phyloP scores from a whole-genome alignment of 208 protist species.

The Trypanosoma grayi region DNA sequence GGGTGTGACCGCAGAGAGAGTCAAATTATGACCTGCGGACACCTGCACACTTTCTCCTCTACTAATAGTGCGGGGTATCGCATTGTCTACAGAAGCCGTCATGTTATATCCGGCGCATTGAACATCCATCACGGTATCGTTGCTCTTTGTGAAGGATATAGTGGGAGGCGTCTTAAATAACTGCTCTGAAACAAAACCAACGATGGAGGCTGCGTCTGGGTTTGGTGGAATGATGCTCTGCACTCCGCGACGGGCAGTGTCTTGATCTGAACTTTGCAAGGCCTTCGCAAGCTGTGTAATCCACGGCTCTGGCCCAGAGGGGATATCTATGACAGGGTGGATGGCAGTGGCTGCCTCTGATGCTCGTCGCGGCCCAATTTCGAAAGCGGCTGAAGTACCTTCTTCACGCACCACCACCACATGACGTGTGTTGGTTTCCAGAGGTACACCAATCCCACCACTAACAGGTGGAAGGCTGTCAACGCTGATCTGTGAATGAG shows the following conservation, averaged over 20 bases:
- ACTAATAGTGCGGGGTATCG: conserved; percentile 41
- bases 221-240: conserved; percentile 39
- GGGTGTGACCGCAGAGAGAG: conserved; percentile 42
- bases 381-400: conserved; percentile 16
- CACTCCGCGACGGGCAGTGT: conserved; percentile 45
- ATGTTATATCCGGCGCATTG: conserved; percentile 61
- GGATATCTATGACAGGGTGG: not conserved
- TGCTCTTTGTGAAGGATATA: conserved; percentile 41
- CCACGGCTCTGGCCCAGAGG: conserved; percentile 36
- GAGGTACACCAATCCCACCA: conserved; percentile 12
- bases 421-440: conserved; percentile 13
- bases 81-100: conserved; percentile 45
- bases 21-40: conserved; percentile 22
- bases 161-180: conserved; percentile 50
- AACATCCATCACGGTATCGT: conserved; percentile 37
- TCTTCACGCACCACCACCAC: conserved; percentile 38
- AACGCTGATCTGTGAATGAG: conserved; percentile 4
- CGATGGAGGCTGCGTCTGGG: conserved; percentile 39
- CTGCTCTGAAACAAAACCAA: conserved; percentile 55
- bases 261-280: conserved; percentile 38
- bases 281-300: conserved; percentile 43
- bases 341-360: not conserved
- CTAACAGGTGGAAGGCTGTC: conserved; percentile 2
- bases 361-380: conserved; percentile 6
- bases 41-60: conserved; percentile 41